A percentile compares a stretch with the other conserved stretches of the same genome.
phyloP scores from a whole-genome alignment of 2,329 filamentous ascomycete genomes.

The Venturia effusa region DNA sequence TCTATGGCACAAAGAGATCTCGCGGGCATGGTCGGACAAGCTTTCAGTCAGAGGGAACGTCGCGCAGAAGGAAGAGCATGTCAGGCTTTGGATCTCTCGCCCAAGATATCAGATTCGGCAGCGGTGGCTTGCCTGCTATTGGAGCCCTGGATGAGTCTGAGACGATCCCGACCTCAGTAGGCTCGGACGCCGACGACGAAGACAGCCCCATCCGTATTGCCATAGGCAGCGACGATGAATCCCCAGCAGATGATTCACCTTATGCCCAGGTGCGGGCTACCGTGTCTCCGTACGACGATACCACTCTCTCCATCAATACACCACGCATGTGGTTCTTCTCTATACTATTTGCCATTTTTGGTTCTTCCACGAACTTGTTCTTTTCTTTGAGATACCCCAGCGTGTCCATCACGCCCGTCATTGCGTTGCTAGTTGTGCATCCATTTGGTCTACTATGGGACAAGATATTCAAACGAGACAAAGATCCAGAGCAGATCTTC shows the following conservation, averaged over 20 bases:
- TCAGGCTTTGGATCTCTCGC: background rate
- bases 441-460: conserved; percentile 77
- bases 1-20: background rate
- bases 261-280: conserved; percentile 73
- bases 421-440: conserved; percentile 74
- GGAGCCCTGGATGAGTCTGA: conserved; percentile 15
- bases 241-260: conserved; percentile 58
- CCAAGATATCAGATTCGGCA: conserved; percentile 12
- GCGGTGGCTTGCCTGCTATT: conserved; percentile 14
- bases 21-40: background rate
- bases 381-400: conserved; percentile 86
- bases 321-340: conserved; percentile 80
- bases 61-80: conserved; percentile 14
- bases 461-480: conserved; percentile 49
- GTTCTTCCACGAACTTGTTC: conserved; percentile 76
- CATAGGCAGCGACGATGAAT: conserved; percentile 21
- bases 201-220: conserved; percentile 12
- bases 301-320: conserved; percentile 70
- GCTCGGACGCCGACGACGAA: conserved; percentile 18
- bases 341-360: conserved; percentile 68
- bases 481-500: conserved; percentile 45
- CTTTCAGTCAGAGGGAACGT: conserved; percentile 5
- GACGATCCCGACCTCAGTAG: conserved; percentile 22
- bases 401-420: conserved; percentile 80
- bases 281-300: conserved; percentile 58